phyloP scores from a whole-genome alignment of 345 rosid genomes.

The Murraya paniculata region DNA sequence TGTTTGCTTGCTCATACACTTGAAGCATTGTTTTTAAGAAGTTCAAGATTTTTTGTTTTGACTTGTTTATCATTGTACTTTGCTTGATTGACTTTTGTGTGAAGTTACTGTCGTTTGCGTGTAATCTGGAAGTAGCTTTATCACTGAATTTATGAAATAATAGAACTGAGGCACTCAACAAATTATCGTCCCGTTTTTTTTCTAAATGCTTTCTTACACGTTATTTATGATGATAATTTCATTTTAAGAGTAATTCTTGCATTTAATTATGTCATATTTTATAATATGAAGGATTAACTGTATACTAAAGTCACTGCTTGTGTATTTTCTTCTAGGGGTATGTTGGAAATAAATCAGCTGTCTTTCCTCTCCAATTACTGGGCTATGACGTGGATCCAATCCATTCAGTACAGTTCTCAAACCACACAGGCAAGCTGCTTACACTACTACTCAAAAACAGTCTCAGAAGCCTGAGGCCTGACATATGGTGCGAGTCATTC shows the following conservation, averaged over 20 bases:
- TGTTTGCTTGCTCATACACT: slow-evolving; percentile 14
- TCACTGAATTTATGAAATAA: not conserved
- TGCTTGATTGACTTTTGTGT: not conserved
- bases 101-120: not conserved
- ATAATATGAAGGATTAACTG: not conserved
- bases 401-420: slow-evolving; percentile 96
- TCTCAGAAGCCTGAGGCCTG: slow-evolving; percentile 37
- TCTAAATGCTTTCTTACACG: not conserved
- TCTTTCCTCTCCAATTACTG: slow-evolving; percentile 89
- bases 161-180: too few species aligned
- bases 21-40: not conserved
- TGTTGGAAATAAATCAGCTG: slow-evolving; percentile 97
- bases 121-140: not conserved
- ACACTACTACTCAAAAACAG: slow-evolving; percentile 27
- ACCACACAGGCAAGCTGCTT: slow-evolving; percentile 86
- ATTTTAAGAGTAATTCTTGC: not conserved
- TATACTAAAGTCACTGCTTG: not conserved
- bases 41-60: not conserved
- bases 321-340: slow-evolving; percentile 58
- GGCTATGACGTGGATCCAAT: slow-evolving; percentile 98
- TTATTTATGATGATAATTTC: too few species aligned
- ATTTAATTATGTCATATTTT: not conserved
- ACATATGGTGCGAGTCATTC: slow-evolving; percentile 31
- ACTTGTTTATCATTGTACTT: not conserved
- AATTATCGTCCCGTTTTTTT: too few species aligned